These are phyloP conservation scores for Tieghemostelium lacteum DNA, from an alignment of 78 protist genomes.

Conservation along the genomic window DNA sequence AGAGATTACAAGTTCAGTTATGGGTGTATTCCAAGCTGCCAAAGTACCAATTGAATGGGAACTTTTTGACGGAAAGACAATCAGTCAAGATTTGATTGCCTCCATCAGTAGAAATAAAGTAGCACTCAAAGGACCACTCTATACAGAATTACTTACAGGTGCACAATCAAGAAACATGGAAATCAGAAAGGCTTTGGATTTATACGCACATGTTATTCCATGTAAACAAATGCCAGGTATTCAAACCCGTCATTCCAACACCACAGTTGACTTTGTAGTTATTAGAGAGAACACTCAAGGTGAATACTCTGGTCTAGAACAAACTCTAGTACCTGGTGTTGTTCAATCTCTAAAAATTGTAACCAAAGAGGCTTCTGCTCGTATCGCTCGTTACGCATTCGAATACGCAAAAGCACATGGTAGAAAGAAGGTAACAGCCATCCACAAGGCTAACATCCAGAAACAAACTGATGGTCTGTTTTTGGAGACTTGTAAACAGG, in stretches of 20 bases:
- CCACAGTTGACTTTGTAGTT: slow-evolving; percentile 80
- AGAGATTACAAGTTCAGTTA: slow-evolving; percentile 83
- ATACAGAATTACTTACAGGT: slow-evolving; percentile 45
- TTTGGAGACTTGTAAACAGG: slow-evolving; percentile 70
- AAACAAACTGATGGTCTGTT: slow-evolving; percentile 84
- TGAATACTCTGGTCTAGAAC: slow-evolving; percentile 77
- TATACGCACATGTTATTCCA: slow-evolving; percentile 88
- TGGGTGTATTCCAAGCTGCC: slow-evolving; percentile 84
- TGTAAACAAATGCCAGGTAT: slow-evolving; percentile 81
- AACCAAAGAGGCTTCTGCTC: slow-evolving; percentile 84
- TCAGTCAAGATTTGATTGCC: slow-evolving; percentile 61
- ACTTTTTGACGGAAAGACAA: slow-evolving; percentile 62
- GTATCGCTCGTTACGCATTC: slow-evolving; percentile 90
- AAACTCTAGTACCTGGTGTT: slow-evolving; percentile 82
- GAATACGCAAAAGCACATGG: slow-evolving; percentile 83
- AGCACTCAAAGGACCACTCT: slow-evolving; percentile 83
- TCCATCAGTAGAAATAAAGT: slow-evolving; percentile 75
- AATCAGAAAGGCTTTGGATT: slow-evolving; percentile 83
- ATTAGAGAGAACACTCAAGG: slow-evolving; percentile 95
- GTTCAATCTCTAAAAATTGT: slow-evolving; percentile 85
- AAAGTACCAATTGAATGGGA: slow-evolving; percentile 87
- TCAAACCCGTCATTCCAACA: slow-evolving; percentile 64
- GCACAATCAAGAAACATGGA: slow-evolving; percentile 82
- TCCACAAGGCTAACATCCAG: slow-evolving; percentile 95
- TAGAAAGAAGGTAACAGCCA: slow-evolving; percentile 88